Base-by-base conservation (phyloP, 495 filamentous ascomycete genomes). In the Tuber microsphaerosporum region DNA sequence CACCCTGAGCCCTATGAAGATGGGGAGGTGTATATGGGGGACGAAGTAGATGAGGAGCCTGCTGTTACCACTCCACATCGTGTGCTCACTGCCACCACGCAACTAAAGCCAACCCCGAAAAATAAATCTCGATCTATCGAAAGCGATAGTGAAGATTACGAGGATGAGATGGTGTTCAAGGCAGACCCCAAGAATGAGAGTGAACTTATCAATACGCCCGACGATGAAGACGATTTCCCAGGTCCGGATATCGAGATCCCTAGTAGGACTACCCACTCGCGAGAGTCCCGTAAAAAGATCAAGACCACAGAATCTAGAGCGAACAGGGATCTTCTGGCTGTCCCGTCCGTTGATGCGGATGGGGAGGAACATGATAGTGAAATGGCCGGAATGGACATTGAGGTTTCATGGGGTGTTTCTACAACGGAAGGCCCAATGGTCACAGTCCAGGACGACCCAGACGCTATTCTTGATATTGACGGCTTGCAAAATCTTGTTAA, bases 401-500 rank as follows among this genome's bases (percentile, higher is more conserved):
- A 85, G 17, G 85, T 87, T 26, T 84, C 86, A 73, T 92, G 89
- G 88, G 85, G 85, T 42, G 86, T 90, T 16, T 91, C 79, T 20
- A 83, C 91, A 34, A 86, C 86, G 39, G 86, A 88, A 71, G 85
- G 86, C 74, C 89, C 89, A 42, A 85, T 88, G 73, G 87, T 90
- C 4, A 91, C 90, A 0, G 89, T 93, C 6, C 87, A 91, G 68
- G 92, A 93, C 80, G 89, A 93, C 82, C 84, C 87, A 37, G 83
- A 84, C 61, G 85, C 92, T 44, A 84, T 92, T 2, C 84, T 97
- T 71, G 91, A 93, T 79, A 84, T 91, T 56, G 90, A 92, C 82
- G 94, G 97, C 70, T 90, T 90, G 86, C 92, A 97, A 74, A 86
- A 91, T 76, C 73, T 91, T 41, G 83, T 91, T 75, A 97, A 92